Conservation (phyloP, 169 alveolate species). For the Plasmodium gaboni region DNA sequence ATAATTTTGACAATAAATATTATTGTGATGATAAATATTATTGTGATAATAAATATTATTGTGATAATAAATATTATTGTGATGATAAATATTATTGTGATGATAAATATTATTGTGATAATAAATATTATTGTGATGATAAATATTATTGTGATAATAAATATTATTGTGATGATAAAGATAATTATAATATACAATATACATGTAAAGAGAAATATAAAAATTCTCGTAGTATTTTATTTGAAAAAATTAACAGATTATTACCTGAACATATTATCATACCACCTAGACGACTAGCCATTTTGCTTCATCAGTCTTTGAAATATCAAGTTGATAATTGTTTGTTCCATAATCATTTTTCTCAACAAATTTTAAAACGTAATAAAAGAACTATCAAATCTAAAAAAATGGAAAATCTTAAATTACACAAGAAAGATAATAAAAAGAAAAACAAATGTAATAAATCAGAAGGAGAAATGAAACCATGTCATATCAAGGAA, state of each 20-base stretch:
- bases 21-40: neutral
- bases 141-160: neutral
- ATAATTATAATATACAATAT: neutral
- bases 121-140: neutral
- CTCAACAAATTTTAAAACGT: conserved; percentile 8
- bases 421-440: neutral
- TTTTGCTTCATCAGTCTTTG: conserved; percentile 65
- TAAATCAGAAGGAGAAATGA: neutral
- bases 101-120: neutral
- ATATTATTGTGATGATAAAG: conserved; percentile 3
- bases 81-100: conserved; percentile 7
- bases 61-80: conserved; percentile 16
- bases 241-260: conserved; percentile 74
- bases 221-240: conserved; percentile 41
- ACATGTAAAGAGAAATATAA: conserved; percentile 16
- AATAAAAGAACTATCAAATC: neutral
- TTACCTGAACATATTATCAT: conserved; percentile 62
- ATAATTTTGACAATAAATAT: neutral
- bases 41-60: neutral
- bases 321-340: conserved; percentile 69
- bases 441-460: neutral
- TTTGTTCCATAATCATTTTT: conserved; percentile 55
- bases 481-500: no score
- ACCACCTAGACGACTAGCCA: conserved; percentile 73
- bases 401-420: neutral